Evolutionary conservation across 2,329 filamentous ascomycete species (phyloP).

Genomic region (Ophiocordyceps unilateralis): DNA sequence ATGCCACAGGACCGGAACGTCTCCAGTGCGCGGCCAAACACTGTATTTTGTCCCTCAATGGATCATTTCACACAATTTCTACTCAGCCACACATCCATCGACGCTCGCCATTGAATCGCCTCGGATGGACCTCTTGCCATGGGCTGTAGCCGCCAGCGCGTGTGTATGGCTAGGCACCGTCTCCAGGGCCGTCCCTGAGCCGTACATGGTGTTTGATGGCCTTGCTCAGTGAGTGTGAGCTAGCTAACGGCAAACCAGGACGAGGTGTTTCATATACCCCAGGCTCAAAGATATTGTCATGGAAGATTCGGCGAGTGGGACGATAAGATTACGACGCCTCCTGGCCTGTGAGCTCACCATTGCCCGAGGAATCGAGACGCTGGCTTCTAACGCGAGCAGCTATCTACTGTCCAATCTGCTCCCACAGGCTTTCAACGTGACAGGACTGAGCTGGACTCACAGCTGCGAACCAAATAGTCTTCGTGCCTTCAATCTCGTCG

Average conservation of each 20-base stretch:
- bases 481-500: slow-evolving; percentile 29
- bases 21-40: no score
- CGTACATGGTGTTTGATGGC: slow-evolving; percentile 32
- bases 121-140: slow-evolving; percentile 3
- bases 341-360: slow-evolving; percentile 46
- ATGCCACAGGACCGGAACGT: no score
- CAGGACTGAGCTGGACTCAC: slow-evolving; percentile 4
- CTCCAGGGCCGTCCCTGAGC: slow-evolving; percentile 25
- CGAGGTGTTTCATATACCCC: slow-evolving; percentile 77
- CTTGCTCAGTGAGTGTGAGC: background rate
- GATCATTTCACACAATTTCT: no score
- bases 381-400: slow-evolving; percentile 11
- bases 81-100: no score
- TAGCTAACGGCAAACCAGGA: slow-evolving; percentile 35
- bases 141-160: slow-evolving; percentile 5
- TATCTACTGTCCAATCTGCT: slow-evolving; percentile 25
- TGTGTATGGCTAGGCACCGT: slow-evolving; percentile 9
- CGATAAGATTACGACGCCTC: slow-evolving; percentile 92
- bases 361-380: background rate
- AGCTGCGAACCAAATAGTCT: slow-evolving; percentile 18
- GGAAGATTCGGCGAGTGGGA: slow-evolving; percentile 70
- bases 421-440: slow-evolving; percentile 7
- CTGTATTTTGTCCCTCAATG: no score
- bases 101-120: background rate
- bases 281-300: slow-evolving; percentile 74